phyloP scores from a whole-genome alignment of 257 asterid genomes.

The Rhazya stricta region DNA sequence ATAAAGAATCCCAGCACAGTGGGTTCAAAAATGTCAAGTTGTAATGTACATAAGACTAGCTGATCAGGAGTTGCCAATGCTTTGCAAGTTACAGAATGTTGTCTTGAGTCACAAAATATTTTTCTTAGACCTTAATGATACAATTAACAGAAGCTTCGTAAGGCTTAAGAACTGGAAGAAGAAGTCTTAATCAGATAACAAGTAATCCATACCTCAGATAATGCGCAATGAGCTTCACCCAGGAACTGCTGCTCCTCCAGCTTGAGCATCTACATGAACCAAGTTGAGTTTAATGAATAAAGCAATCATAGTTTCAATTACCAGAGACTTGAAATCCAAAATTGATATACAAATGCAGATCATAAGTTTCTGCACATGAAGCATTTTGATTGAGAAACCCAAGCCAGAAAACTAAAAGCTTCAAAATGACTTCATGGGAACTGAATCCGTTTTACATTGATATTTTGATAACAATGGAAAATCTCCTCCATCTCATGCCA shows the following conservation, averaged over 20 bases:
- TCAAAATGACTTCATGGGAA: neutral
- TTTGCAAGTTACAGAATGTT: neutral
- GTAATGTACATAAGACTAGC: neutral
- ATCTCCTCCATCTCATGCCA: neutral
- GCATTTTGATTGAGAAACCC: neutral
- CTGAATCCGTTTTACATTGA: neutral
- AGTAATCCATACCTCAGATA: constrained; percentile 66
- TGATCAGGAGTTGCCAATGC: neutral
- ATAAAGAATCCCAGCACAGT: neutral
- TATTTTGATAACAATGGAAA: neutral
- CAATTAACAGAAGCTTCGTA: neutral
- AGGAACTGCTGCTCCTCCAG: constrained; percentile 97
- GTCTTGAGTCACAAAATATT: neutral
- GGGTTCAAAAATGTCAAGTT: neutral
- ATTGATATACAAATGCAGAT: neutral
- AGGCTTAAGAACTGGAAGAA: constrained; percentile 5
- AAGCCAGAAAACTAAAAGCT: neutral
- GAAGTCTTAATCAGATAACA: constrained; percentile 15
- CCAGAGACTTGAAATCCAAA: neutral
- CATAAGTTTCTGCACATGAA: neutral
- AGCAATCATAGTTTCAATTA: neutral
- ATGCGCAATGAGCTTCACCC: constrained; percentile 81
- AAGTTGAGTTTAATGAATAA: constrained; percentile 6
- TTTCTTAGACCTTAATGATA: neutral
- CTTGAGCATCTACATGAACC: constrained; percentile 41